Conservation (phyloP, 2,329 filamentous ascomycete species). For the Elsinoe australis region DNA sequence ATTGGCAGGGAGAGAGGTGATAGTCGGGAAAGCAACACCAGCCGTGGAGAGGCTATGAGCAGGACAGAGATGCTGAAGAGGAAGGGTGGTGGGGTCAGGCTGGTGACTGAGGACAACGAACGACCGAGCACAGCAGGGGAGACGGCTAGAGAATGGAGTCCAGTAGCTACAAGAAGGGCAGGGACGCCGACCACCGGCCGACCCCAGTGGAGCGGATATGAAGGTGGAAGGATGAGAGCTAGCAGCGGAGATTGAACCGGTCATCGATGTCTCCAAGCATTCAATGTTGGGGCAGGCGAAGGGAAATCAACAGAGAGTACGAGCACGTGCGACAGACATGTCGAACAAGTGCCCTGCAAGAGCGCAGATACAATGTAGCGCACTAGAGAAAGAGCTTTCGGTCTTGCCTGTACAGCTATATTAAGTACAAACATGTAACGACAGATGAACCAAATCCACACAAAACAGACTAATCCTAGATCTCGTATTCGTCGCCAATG, state of each 20-base stretch:
- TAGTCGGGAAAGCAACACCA: slow-evolving; percentile 12
- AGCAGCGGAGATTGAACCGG: slow-evolving; percentile 4
- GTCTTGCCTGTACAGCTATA: no score
- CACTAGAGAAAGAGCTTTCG: no score
- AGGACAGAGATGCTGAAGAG: slow-evolving; percentile 18
- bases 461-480: no score
- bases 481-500: no score
- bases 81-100: slow-evolving; percentile 19
- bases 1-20: slow-evolving; percentile 14
- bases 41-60: slow-evolving; percentile 10
- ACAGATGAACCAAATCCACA: no score
- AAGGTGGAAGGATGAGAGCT: slow-evolving; percentile 4
- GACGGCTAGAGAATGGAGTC: slow-evolving; percentile 9
- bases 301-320: no score
- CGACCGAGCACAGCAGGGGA: slow-evolving; percentile 5
- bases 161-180: slow-evolving; percentile 3
- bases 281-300: no score
- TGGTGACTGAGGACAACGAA: slow-evolving; percentile 19
- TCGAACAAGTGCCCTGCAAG: no score
- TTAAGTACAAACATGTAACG: no score
- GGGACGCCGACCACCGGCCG: neutral
- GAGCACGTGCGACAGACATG: no score
- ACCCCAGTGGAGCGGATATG: neutral
- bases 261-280: no score
- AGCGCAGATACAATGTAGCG: no score